These are phyloP conservation scores for Nemania abortiva DNA, from an alignment of 2,329 filamentous ascomycete genomes.

Conservation along the genomic window DNA sequence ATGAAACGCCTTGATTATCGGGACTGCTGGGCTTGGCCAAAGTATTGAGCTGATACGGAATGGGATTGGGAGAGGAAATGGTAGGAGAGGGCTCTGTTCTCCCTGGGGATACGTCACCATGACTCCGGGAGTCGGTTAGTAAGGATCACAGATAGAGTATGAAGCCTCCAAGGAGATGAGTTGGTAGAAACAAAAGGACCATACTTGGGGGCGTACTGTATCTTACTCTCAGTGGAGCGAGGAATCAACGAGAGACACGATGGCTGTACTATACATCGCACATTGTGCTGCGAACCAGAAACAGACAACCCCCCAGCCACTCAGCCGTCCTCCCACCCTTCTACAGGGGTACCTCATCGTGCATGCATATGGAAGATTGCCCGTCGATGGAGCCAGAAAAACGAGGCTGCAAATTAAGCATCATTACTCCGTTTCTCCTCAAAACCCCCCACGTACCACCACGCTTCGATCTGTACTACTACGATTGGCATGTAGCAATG, in stretches of 20 bases:
- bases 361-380: not conserved
- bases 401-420: constrained; percentile 21
- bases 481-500: constrained; percentile 26
- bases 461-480: constrained; percentile 31
- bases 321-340: not conserved
- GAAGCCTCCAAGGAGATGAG: not conserved
- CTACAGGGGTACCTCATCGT: not conserved
- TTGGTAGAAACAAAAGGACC: constrained; percentile 3
- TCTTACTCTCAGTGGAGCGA: not conserved
- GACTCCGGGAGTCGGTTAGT: constrained; percentile 8
- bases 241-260: constrained; percentile 3
- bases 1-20: constrained; percentile 63
- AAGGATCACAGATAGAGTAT: constrained; percentile 2
- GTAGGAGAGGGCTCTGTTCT: constrained; percentile 1
- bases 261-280: constrained; percentile 11
- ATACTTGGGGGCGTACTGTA: not conserved
- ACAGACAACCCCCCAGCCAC: not conserved
- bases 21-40: constrained; percentile 66
- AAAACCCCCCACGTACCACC: constrained; percentile 17
- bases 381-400: constrained; percentile 7
- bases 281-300: constrained; percentile 1
- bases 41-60: constrained; percentile 27
- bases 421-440: constrained; percentile 2
- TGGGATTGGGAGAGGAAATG: not conserved
- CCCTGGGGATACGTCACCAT: constrained; percentile 11